A percentile compares a stretch with the other conserved stretches of the same genome.
These are phyloP conservation scores for Wickerhamiella australiensis DNA, from an alignment of 805 yeast genomes.

Conservation along the genomic window DNA sequence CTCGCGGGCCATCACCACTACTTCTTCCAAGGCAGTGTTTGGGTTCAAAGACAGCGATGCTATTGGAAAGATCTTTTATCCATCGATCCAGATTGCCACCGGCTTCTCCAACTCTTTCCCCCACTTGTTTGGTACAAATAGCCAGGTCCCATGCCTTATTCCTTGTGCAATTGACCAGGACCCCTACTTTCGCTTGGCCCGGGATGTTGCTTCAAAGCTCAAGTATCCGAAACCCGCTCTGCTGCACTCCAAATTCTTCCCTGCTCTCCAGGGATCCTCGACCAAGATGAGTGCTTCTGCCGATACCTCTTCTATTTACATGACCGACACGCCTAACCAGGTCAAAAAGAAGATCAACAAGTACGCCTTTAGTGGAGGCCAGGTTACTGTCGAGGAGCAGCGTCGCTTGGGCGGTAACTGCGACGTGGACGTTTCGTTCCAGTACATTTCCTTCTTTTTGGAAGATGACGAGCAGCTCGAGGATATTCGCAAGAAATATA, in stretches of 20 bases:
- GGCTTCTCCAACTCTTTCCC: slow-evolving; percentile 96
- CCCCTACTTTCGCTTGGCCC: slow-evolving; percentile 92
- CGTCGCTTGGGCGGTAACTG: slow-evolving; percentile 85
- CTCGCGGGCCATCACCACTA: slow-evolving; percentile 87
- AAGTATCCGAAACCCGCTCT: slow-evolving; percentile 83
- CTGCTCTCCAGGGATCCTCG: slow-evolving; percentile 92
- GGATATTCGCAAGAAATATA: slow-evolving; percentile 51
- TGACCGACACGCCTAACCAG: slow-evolving; percentile 89
- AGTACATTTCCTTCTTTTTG: slow-evolving; percentile 77
- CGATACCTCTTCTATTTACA: slow-evolving; percentile 81
- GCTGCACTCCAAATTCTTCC: slow-evolving; percentile 91
- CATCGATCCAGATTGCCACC: slow-evolving; percentile 90
- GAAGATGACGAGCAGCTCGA: slow-evolving; percentile 76
- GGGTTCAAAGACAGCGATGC: slow-evolving; percentile 92
- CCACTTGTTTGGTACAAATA: slow-evolving; percentile 71
- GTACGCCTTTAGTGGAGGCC: slow-evolving; percentile 93
- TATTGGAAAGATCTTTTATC: slow-evolving; percentile 90
- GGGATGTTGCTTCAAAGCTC: slow-evolving; percentile 93
- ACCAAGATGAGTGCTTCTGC: slow-evolving; percentile 96
- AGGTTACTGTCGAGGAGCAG: slow-evolving; percentile 78
- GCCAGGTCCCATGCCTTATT: slow-evolving; percentile 88
- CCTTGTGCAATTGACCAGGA: slow-evolving; percentile 99
- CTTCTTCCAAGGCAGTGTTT: slow-evolving; percentile 95
- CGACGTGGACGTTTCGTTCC: slow-evolving; percentile 90
- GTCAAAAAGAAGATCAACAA: slow-evolving; percentile 90